Percentiles rank a stretch among this genome's conserved stretches.
Conservation (phyloP, 306 rosid species). For the Adenanthera pavonina region DNA sequence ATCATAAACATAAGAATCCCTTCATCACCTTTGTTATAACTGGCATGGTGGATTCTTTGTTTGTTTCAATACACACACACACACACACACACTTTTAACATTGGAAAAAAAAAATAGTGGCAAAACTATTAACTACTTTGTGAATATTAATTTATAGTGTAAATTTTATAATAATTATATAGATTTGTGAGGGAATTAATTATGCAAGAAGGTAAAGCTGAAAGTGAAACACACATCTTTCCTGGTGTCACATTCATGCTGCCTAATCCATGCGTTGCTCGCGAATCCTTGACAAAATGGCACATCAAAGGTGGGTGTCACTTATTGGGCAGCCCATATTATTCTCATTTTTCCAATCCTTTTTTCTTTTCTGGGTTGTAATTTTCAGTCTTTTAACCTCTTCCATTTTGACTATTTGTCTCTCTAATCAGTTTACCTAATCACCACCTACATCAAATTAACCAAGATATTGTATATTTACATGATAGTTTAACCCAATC, state of each 20-base stretch:
- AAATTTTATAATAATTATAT: too few relatives aligned
- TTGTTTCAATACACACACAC: too few relatives aligned
- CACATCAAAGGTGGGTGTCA: constrained; percentile 38
- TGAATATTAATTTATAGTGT: too few relatives aligned
- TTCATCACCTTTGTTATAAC: constrained; percentile 7
- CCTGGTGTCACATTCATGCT: constrained; percentile 53
- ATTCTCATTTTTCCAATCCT: constrained; percentile 44
- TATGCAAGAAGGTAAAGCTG: constrained; percentile 49
- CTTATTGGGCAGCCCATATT: constrained; percentile 42
- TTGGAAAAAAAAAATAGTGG: too few relatives aligned
- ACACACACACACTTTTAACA: too few relatives aligned
- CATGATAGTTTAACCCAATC: constrained; percentile 1
- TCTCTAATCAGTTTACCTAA: constrained; percentile 15
- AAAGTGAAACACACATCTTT: constrained; percentile 40
- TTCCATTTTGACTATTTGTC: constrained; percentile 43
- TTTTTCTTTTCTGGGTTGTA: not conserved
- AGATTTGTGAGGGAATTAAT: constrained; percentile 38
- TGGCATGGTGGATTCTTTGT: too few relatives aligned
- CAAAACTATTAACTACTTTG: too few relatives aligned
- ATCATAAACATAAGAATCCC: constrained; percentile 38
- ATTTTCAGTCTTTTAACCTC: constrained; percentile 42
- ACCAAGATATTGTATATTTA: not conserved
- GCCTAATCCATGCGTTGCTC: constrained; percentile 42
- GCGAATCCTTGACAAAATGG: constrained; percentile 68
- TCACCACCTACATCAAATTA: not conserved